Conservation (phyloP, 2,329 filamentous ascomycete genomes). For the Epicoccum nigrum region DNA sequence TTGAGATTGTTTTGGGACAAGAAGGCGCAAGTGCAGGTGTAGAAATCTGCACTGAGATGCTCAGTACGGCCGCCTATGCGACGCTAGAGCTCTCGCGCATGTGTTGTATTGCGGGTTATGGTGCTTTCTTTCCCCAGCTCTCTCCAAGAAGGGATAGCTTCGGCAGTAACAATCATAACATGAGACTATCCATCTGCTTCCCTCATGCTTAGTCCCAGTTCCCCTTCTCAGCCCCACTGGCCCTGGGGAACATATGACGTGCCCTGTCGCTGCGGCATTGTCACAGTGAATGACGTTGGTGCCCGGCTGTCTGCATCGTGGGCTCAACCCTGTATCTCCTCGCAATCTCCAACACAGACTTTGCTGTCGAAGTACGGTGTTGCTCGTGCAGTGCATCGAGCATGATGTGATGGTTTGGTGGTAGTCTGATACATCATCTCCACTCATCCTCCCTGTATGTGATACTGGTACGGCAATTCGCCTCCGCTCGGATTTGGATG, state of each 20-base stretch:
- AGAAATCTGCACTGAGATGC: conserved; percentile 38
- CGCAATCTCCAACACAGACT: background rate
- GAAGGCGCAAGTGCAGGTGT: conserved; percentile 31
- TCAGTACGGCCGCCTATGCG: conserved; percentile 38
- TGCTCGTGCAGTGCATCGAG: background rate
- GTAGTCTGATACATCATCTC: background rate
- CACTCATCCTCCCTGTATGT: conserved; percentile 28
- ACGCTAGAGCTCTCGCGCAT: conserved; percentile 37
- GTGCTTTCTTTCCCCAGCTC: conserved; percentile 25
- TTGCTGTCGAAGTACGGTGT: background rate
- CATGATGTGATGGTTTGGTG: background rate
- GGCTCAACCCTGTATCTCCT: no score
- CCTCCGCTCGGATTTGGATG: conserved; percentile 32
- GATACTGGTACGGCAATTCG: conserved; percentile 44
- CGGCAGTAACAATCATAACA: conserved; percentile 42
- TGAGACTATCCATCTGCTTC: conserved; percentile 12
- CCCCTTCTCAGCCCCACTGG: no score
- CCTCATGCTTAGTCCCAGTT: background rate
- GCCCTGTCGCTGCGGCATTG: background rate
- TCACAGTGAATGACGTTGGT: background rate
- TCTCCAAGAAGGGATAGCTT: conserved; percentile 25
- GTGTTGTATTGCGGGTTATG: conserved; percentile 28
- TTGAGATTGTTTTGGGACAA: conserved; percentile 31
- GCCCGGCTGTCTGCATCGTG: background rate
- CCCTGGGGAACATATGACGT: no score